Evolutionary conservation across 768 basidiomycete species (phyloP), one percentile per base, ranked within the genome.

Genomic region (Suillus americanus): DNA sequence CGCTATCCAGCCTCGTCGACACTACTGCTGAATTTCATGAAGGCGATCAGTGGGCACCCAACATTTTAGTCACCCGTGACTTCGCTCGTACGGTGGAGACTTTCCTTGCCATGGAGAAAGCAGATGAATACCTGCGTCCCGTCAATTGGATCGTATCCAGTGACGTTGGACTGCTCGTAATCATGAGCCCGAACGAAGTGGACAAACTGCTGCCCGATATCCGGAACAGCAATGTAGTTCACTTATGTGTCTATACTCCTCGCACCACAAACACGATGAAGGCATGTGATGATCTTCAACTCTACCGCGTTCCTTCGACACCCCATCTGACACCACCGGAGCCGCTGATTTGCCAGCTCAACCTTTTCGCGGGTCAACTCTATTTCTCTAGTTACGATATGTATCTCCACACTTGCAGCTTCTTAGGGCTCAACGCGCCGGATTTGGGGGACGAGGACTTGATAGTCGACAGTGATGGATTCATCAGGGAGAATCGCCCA

Each of bases 161-260:
- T 28, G 38, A 63, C 30, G 30, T 14, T 5, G 48, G 30, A 18
- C 57, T 53, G 1, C 68, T 83, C 8, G 73, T 84, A 30, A 65
- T 80, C 25, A 33, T 51, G 66, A 85, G 83, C 69, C 78, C 79
- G 10, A 72, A 48, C 62, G 82, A 84, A 68, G 79, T 69, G 50
- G 73, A 83, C 48, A 63, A 55, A 46, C 70, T 82, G 25, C 69
- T 83, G 3, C 72, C 79, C 69, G 18, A n/a, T 0, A 81, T 85
- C 63, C 77, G 72, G n/a, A 43, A 46, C 30, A 74, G 73, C 69
- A 64, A 67, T 12, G 28, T 67, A 7, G 78, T 79, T n/a, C 73
- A 74, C 61, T 75, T 85, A 23, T 82, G 83, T 64, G 56, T 79
- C 4, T 85, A 84, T 66, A 69, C 80, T 0, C 33, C 33, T 33